Evolutionary conservation across 805 yeast genomes (phyloP).

Genomic region (Grigorovia yakushimaensis): DNA sequence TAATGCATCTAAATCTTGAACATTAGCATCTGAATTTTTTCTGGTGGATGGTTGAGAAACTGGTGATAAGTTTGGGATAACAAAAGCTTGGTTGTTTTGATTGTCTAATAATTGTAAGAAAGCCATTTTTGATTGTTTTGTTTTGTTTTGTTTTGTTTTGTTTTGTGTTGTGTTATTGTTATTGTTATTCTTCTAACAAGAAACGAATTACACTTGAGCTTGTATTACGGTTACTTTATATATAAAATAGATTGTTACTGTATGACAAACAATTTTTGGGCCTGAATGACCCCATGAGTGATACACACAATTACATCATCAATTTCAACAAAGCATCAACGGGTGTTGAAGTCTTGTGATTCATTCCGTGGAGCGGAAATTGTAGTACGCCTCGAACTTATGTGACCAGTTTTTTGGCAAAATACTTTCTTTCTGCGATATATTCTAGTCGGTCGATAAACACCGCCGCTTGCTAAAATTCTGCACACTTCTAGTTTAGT

Average conservation of each 20-base stretch:
- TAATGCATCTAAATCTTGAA: conserved; percentile 4
- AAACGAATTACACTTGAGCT: not conserved
- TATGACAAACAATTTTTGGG: not conserved
- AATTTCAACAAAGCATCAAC: not conserved
- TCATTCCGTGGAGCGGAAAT: too few relatives aligned
- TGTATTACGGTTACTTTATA: not conserved
- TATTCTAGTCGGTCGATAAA: not conserved
- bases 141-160: not conserved
- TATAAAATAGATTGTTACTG: not conserved
- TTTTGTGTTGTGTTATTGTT: conserved; percentile 1
- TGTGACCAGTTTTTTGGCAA: too few relatives aligned
- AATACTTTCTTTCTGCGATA: not conserved
- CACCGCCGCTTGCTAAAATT: not conserved
- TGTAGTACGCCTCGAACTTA: too few relatives aligned
- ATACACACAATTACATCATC: not conserved
- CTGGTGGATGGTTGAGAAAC: conserved; percentile 31
- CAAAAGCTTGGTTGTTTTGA: conserved; percentile 45
- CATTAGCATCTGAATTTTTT: conserved; percentile 21
- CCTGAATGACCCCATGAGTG: not conserved
- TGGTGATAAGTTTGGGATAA: conserved; percentile 57
- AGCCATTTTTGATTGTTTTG: conserved; percentile 12
- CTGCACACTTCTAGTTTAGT: too few relatives aligned
- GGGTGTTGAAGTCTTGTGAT: too few relatives aligned
- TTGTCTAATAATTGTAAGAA: conserved; percentile 46
- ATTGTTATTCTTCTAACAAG: not conserved